Conservation (phyloP, 225 moss, liverwort and hornwort genomes). For the Marchantia paleacea region DNA sequence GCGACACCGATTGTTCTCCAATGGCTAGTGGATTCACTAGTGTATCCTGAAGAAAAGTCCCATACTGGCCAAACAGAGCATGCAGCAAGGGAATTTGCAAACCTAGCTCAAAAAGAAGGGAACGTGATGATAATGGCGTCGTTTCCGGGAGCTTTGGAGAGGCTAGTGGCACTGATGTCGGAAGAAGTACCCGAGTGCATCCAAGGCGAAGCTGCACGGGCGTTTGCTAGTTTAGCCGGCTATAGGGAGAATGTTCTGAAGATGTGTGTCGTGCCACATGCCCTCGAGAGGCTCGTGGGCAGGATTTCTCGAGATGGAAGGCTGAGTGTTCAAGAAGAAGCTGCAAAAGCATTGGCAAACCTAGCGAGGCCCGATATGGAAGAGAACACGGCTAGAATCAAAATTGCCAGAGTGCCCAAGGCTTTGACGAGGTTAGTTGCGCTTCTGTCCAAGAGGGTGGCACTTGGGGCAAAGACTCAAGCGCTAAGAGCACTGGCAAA, state of each 20-base stretch:
- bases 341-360: slow-evolving; percentile 10
- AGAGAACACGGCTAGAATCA: background rate
- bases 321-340: background rate
- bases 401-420: background rate
- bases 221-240: slow-evolving; percentile 1
- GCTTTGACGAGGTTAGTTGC: background rate
- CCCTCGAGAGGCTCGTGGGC: background rate
- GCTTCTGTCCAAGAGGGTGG: background rate
- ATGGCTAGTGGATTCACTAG: background rate
- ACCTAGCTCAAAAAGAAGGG: background rate
- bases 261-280: background rate
- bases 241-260: background rate
- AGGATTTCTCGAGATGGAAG: background rate
- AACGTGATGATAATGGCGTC: background rate
- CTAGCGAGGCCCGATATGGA: slow-evolving; percentile 6
- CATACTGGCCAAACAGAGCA: background rate
- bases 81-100: slow-evolving; percentile 1
- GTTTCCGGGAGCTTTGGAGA: slow-evolving; percentile 10
- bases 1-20: background rate
- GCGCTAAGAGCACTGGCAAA: background rate
- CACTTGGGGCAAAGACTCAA: background rate
- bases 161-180: background rate
- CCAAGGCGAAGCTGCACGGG: slow-evolving; percentile 4
- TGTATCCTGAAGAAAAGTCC: background rate
- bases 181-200: background rate